These are phyloP conservation scores for Boletus pseudo-olivaceus DNA, from an alignment of 768 basidiomycete genomes.

Conservation along the genomic window DNA sequence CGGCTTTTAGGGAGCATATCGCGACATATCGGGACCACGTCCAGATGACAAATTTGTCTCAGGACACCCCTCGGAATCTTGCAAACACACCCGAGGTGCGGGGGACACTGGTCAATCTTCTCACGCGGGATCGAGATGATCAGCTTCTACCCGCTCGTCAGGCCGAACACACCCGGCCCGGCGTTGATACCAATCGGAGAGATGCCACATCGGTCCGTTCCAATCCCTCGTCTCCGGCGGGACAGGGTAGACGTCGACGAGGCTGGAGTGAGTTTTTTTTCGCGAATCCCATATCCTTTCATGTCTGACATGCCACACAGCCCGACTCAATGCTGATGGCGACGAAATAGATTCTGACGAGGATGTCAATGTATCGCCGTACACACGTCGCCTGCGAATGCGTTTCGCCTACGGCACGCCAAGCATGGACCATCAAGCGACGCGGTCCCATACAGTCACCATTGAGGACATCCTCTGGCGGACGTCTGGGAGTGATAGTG, in stretches of 20 bases:
- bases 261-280: conserved; percentile 30
- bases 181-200: conserved; percentile 8
- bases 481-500: conserved; percentile 24
- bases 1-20: conserved; percentile 21
- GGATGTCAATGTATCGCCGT: conserved; percentile 50
- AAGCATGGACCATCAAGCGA: conserved; percentile 26
- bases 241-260: conserved; percentile 29
- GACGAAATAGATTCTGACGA: conserved; percentile 62
- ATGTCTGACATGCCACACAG: conserved; percentile 22
- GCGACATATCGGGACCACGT: conserved; percentile 12
- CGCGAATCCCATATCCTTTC: neutral
- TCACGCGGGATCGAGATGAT: conserved; percentile 24
- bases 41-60: conserved; percentile 5
- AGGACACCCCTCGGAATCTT: conserved; percentile 20
- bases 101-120: conserved; percentile 21
- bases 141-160: conserved; percentile 5
- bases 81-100: conserved; percentile 23
- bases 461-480: conserved; percentile 24
- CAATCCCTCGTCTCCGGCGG: conserved; percentile 8
- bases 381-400: conserved; percentile 47
- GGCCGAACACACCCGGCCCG: conserved; percentile 3
- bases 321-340: conserved; percentile 47
- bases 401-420: conserved; percentile 23
- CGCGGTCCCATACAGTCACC: conserved; percentile 28
- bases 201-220: conserved; percentile 7